Evolutionary conservation across 371 early-diverging fungal genomes (phyloP), one percentile per base, ranked within the genome.

Genomic region (Zychaea mexicana): DNA sequence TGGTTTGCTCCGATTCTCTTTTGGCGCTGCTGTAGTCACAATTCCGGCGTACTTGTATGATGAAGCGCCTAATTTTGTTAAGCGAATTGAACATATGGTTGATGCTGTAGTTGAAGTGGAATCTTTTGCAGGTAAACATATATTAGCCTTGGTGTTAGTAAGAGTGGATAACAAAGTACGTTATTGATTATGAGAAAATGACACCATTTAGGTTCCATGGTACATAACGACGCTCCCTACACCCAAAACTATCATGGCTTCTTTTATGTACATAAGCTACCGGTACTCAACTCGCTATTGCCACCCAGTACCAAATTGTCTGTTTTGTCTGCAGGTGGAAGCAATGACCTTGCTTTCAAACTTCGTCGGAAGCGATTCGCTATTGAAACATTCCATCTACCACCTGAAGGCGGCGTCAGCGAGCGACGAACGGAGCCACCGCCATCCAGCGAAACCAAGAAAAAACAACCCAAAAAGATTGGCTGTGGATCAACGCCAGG

Each of bases 51-150:
- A 92, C 68, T 69, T 94, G 1, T 94, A 92, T 64, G 85, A 84
- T 24, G 80, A 63, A 66, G 77, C 36, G 60, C 79, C 64, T 61
- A 80, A 86, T 28, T 76, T 85, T 52, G 85, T 95, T 24, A 82
- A 89, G 46, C 82, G 90, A 32, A 73, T 94, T n/a, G 90, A 93
- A 67, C 92, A 93, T 65, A 81, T 90, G 32, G 89, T 88, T 46
- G 97, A 97, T 72, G 92, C 90, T 0, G 95, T 94, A 0, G 77
- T 97, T 36, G 93, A 92, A 70, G 85, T 96, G 19, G 95, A 96
- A 72, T 96, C 96, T 5, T 97, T 97, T 84, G 94, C 94, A 64
- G 94, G 96, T 81, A 79, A 65, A 12, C 5, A 33, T 19, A 24
- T 62, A 47, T 15, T 0, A 31, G 10, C 24, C 2, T 24, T 47